phyloP scores from a whole-genome alignment of 495 filamentous ascomycete species.

The Penicillium lagena region DNA sequence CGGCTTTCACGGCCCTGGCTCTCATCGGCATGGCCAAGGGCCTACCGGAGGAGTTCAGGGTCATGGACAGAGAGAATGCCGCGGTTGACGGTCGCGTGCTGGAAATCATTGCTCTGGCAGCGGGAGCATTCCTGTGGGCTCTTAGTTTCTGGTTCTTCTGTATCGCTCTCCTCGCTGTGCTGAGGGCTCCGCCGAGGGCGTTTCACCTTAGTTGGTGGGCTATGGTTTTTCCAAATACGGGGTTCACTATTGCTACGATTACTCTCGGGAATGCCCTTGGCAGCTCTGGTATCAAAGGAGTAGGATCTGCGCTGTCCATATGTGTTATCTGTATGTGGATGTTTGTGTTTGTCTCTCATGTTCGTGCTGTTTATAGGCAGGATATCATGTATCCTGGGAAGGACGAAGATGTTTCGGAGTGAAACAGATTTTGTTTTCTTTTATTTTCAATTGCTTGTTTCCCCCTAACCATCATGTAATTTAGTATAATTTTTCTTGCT shows the following conservation, averaged over 20 bases:
- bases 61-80: constrained; percentile 21
- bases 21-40: constrained; percentile 57
- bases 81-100: constrained; percentile 32
- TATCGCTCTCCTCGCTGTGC: constrained; percentile 47
- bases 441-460: not conserved
- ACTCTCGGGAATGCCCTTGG: constrained; percentile 33
- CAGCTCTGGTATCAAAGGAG: constrained; percentile 31
- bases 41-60: constrained; percentile 28
- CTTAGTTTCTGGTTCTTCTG: constrained; percentile 69
- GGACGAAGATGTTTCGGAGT: constrained; percentile 51
- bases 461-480: too few relatives aligned
- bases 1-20: constrained; percentile 63
- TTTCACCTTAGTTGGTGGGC: constrained; percentile 46
- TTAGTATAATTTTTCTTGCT: not conserved
- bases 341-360: constrained; percentile 47
- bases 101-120: constrained; percentile 40
- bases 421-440: not conserved
- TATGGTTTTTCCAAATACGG: constrained; percentile 45
- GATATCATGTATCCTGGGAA: constrained; percentile 58
- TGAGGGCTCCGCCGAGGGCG: constrained; percentile 43
- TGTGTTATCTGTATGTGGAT: constrained; percentile 50
- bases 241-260: constrained; percentile 42
- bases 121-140: constrained; percentile 61
- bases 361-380: constrained; percentile 43
- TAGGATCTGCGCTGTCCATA: constrained; percentile 39